Evolutionary conservation across 1,284 basidiomycete genomes (phyloP).

Genomic region (Neolentinus lepideus): DNA sequence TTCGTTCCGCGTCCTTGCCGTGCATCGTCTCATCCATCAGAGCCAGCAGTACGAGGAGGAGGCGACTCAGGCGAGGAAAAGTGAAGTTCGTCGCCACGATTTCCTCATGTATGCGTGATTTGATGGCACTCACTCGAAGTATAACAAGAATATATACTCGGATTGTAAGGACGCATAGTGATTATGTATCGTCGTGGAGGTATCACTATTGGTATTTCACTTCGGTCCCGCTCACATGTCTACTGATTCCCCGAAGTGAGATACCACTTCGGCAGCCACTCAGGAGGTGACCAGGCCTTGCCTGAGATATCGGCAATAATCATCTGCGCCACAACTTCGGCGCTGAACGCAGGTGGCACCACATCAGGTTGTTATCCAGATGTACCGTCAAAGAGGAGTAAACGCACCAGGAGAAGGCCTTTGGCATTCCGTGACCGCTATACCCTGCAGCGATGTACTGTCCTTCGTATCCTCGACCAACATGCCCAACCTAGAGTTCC

Average conservation of each 20-base stretch:
- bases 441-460: constrained; percentile 79
- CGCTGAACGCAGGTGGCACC: constrained; percentile 32
- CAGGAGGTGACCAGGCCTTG: constrained; percentile 41
- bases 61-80: constrained; percentile 51
- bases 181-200: too few relatives aligned
- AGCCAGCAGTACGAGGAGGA: constrained; percentile 76
- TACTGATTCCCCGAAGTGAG: constrained; percentile 28
- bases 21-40: constrained; percentile 84
- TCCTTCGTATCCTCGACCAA: constrained; percentile 35
- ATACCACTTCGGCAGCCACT: constrained; percentile 61
- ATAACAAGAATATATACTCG: constrained; percentile 70
- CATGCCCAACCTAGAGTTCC: constrained; percentile 64
- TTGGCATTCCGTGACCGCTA: constrained; percentile 77
- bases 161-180: constrained; percentile 79
- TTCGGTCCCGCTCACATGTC: too few relatives aligned
- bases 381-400: background rate
- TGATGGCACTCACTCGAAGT: constrained; percentile 26
- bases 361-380: background rate
- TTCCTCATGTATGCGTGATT: background rate
- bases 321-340: constrained; percentile 61
- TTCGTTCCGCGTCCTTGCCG: constrained; percentile 72
- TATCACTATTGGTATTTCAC: too few relatives aligned
- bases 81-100: constrained; percentile 40
- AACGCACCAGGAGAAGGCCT: constrained; percentile 63
- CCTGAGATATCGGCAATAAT: constrained; percentile 44